A percentile compares a stretch with the other conserved stretches of the same genome.
Conservation (phyloP, 768 basidiomycete genomes). For the Sarcodon aspratus region DNA sequence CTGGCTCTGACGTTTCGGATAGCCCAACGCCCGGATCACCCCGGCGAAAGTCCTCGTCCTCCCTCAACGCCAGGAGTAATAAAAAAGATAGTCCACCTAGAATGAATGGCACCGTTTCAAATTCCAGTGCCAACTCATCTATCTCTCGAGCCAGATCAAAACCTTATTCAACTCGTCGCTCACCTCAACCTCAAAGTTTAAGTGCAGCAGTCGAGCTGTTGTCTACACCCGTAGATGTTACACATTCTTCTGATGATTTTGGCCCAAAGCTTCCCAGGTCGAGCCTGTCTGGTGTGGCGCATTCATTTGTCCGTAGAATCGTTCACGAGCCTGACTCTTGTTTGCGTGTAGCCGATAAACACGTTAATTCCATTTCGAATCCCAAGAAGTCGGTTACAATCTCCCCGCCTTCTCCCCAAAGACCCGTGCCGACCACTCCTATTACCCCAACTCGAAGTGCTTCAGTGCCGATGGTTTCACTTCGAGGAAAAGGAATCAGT, state of each 20-base stretch:
- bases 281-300: too few relatives aligned
- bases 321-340: too few relatives aligned
- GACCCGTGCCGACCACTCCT: not conserved
- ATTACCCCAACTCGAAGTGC: not conserved
- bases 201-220: conserved; percentile 59
- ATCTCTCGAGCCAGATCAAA: not conserved
- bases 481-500: conserved; percentile 55
- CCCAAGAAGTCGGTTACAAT: not conserved
- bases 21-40: not conserved
- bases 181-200: conserved; percentile 58
- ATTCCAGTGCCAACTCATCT: too few relatives aligned
- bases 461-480: conserved; percentile 5
- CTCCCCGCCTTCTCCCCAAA: not conserved
- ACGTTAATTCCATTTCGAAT: too few relatives aligned
- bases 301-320: too few relatives aligned
- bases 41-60: not conserved
- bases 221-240: not conserved
- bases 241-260: too few relatives aligned
- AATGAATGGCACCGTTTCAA: not conserved
- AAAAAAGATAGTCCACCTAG: not conserved
- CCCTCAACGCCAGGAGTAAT: not conserved
- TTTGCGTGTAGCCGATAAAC: too few relatives aligned
- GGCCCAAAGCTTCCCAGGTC: too few relatives aligned
- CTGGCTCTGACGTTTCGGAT: conserved; percentile 15
- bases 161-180: conserved; percentile 39